Evolutionary conservation across 768 basidiomycete species (phyloP).

Genomic region (Clavaria fumosa): DNA sequence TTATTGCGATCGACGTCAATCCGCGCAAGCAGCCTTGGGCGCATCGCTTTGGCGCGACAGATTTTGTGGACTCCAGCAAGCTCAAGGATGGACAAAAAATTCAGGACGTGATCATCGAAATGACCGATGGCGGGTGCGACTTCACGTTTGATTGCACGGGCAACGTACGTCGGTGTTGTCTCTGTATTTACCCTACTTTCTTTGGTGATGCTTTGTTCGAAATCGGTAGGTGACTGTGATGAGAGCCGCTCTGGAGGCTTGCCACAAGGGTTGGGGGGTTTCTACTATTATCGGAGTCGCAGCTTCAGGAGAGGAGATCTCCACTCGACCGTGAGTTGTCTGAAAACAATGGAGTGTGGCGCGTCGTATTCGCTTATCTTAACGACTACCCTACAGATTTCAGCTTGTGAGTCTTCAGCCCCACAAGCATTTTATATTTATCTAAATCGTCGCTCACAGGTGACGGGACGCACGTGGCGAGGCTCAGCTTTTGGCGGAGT

Average conservation of each 20-base stretch:
- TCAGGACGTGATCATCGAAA: constrained; percentile 78
- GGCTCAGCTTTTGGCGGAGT: constrained; percentile 95
- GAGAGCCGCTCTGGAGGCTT: constrained; percentile 93
- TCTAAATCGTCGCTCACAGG: constrained; percentile 31
- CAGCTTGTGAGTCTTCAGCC: constrained; percentile 31
- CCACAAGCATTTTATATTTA: too few relatives aligned
- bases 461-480: constrained; percentile 89
- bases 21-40: constrained; percentile 78
- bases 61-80: constrained; percentile 74
- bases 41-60: constrained; percentile 83
- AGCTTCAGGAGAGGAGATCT: constrained; percentile 89
- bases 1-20: constrained; percentile 91
- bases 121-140: constrained; percentile 94
- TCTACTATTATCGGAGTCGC: constrained; percentile 94
- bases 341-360: too few relatives aligned
- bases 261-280: constrained; percentile 99
- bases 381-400: constrained; percentile 27
- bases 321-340: constrained; percentile 61
- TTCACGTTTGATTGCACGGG: constrained; percentile 97
- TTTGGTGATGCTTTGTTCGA: constrained; percentile 1
- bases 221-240: constrained; percentile 91
- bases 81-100: constrained; percentile 71
- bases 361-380: too few relatives aligned
- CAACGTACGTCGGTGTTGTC: constrained; percentile 33
- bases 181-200: constrained; percentile 17